Base-by-base conservation (phyloP, 352 stramenopile genomes). In the Pythium rhizo-oryzae region DNA sequence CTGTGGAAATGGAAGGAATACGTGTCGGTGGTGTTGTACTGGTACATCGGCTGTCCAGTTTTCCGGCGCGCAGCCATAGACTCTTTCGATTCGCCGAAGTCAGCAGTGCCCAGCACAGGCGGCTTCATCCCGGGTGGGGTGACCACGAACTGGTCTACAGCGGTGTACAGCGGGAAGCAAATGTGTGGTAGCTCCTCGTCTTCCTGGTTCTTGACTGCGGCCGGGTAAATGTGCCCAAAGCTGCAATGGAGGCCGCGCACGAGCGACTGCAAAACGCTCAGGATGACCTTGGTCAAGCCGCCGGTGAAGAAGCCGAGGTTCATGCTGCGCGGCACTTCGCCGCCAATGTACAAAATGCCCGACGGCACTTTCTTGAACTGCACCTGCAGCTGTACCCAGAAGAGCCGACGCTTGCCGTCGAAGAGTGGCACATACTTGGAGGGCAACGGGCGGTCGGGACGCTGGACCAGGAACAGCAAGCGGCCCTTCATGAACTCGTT, bases 1-100 rank as follows among this genome's bases (percentile, higher is more conserved):
- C 77, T 89, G 67, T 89, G 82, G 61, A 91, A 90, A 52, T 88
- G 80, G 67, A 91, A 89, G 35, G 81, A 89, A 59, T 91, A 91
- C 59, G 81, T 89, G 69, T 84, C 78, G 24, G 49, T 70, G 11
- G 82, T 87, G 62, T 87, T 85, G 77, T 84, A 89, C 55, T 71
- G 65, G 70, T 84, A 89, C 55, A 78, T 62, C 0, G 71, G 63
- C 23, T 76, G 67, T 0, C 72, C 74, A 0, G 63, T 67, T 41
- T 84, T 83, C 23, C 76, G 76, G 4, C 77, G 56, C 21, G 74
- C 67, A 2, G 69, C 49, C 33, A 78, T 71, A 0, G 65, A 65
- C 24, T 83, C 74, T 19, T 80, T 76, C 0, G 74, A 65, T 49
- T 91, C 83, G 23, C 81, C 81, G 70, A 91, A 87, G 63, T 86